These are phyloP conservation scores for Petasospora rhodanensis DNA, from an alignment of 1,139 yeast species.

Conservation along the genomic window DNA sequence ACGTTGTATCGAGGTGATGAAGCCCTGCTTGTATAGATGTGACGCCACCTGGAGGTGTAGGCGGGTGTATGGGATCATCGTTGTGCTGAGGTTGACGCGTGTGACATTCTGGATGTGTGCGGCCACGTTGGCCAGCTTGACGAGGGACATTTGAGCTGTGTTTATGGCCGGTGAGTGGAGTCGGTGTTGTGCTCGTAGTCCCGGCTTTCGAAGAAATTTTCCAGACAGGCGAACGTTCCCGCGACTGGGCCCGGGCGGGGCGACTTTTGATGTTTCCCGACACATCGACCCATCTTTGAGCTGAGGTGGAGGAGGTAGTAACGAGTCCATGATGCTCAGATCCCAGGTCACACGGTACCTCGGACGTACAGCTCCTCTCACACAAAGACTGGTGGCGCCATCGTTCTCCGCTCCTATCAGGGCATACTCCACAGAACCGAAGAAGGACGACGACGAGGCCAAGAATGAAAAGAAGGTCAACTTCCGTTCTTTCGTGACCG, in stretches of 20 bases:
- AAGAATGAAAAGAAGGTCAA: constrained; percentile 32
- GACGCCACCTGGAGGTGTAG: constrained; percentile 79
- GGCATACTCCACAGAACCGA: constrained; percentile 6
- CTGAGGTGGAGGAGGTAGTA: too few relatives aligned
- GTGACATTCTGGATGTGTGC: constrained; percentile 88
- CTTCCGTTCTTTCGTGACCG: constrained; percentile 44
- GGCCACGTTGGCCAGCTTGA: constrained; percentile 77
- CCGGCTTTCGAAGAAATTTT: constrained; percentile 10
- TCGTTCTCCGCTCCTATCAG: too few relatives aligned
- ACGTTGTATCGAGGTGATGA: constrained; percentile 74
- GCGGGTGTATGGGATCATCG: constrained; percentile 81
- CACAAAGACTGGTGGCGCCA: too few relatives aligned
- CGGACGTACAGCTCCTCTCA: too few relatives aligned
- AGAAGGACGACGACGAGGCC: constrained; percentile 2
- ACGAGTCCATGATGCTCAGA: too few relatives aligned
- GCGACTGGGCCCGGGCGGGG: too few relatives aligned
- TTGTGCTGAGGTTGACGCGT: constrained; percentile 65
- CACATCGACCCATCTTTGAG: too few relatives aligned
- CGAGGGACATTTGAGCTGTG: constrained; percentile 65
- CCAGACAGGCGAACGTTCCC: constrained; percentile 2
- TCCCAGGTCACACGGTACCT: too few relatives aligned
- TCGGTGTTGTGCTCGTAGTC: neutral
- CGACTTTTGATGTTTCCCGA: too few relatives aligned
- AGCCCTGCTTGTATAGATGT: constrained; percentile 88
- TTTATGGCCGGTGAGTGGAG: constrained; percentile 1